phyloP scores from a whole-genome alignment of 2,329 filamentous ascomycete species.

The Lecanosticta acicola region DNA sequence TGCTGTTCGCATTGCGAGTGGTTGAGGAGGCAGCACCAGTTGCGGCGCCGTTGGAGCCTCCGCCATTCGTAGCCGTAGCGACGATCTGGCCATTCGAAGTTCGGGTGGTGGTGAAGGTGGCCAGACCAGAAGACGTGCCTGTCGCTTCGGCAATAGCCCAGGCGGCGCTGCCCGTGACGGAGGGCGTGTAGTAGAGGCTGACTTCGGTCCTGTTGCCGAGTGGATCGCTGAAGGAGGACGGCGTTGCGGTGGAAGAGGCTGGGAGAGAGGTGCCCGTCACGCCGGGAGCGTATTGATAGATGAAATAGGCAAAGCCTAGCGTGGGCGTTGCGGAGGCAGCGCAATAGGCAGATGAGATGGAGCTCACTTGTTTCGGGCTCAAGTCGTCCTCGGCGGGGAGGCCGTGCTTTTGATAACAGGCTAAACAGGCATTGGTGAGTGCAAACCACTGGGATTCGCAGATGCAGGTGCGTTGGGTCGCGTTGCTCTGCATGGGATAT shows the following conservation, averaged over 20 bases:
- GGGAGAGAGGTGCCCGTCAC: neutral
- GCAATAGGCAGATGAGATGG: conserved; percentile 22
- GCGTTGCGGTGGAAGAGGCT: neutral
- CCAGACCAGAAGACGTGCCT: conserved; percentile 7
- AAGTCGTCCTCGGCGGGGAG: conserved; percentile 9
- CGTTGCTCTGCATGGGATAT: conserved; percentile 12
- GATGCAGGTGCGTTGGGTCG: conserved; percentile 26
- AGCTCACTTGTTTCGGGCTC: conserved; percentile 6
- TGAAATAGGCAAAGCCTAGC: conserved; percentile 15
- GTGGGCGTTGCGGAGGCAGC: conserved; percentile 24
- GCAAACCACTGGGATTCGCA: conserved; percentile 26
- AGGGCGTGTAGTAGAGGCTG: conserved; percentile 26
- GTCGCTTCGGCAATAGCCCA: conserved; percentile 21
- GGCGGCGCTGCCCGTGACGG: conserved; percentile 23
- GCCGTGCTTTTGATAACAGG: conserved; percentile 23
- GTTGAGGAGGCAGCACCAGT: conserved; percentile 2
- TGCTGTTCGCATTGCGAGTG: conserved; percentile 3
- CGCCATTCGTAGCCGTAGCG: conserved; percentile 7
- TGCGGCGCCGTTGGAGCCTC: neutral
- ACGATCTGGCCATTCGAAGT: conserved; percentile 15
- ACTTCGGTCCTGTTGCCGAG: conserved; percentile 27
- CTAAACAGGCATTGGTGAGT: conserved; percentile 17
- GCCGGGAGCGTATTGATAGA: neutral
- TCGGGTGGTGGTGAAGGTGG: conserved; percentile 8
- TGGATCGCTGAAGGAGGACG: conserved; percentile 21